Evolutionary conservation across 345 rosid genomes (phyloP).

Genomic region (Salix udensis): DNA sequence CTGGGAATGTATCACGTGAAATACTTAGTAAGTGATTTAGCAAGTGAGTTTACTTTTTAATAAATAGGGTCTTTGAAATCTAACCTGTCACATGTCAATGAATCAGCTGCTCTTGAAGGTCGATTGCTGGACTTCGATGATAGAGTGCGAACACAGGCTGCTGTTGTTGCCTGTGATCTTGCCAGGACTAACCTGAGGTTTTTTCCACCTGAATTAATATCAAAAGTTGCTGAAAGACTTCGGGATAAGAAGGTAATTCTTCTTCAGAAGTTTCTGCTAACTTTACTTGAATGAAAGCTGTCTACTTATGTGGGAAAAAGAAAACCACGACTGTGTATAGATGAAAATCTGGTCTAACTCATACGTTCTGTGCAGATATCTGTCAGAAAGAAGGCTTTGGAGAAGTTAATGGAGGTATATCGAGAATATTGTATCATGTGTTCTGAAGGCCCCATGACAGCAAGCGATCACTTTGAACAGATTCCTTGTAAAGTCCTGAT

Average conservation of each 20-base stretch:
- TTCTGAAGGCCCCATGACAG: constrained; percentile 55
- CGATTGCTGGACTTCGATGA: constrained; percentile 85
- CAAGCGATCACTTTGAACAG: constrained; percentile 61
- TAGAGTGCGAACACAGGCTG: constrained; percentile 73
- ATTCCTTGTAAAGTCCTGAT: constrained; percentile 77
- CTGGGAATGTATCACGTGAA: constrained; percentile 51
- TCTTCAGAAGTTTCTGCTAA: neutral
- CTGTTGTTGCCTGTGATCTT: constrained; percentile 71
- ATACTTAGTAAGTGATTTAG: constrained; percentile 52
- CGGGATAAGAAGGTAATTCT: constrained; percentile 84
- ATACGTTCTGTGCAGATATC: constrained; percentile 42
- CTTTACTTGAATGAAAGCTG: neutral
- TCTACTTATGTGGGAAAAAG: neutral
- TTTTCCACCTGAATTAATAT: constrained; percentile 50
- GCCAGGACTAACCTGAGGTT: constrained; percentile 50
- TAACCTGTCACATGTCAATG: constrained; percentile 7
- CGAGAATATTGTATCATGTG: constrained; percentile 74
- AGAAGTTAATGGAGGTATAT: constrained; percentile 75
- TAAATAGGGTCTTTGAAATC: neutral
- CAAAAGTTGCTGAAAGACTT: constrained; percentile 71
- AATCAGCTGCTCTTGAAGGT: constrained; percentile 71
- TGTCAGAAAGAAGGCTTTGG: constrained; percentile 80
- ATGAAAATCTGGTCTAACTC: neutral
- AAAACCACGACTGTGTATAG: neutral
- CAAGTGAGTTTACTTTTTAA: constrained; percentile 9